These are phyloP conservation scores for Thelonectria blattea DNA, from an alignment of 2,329 filamentous ascomycete genomes.

Conservation along the genomic window DNA sequence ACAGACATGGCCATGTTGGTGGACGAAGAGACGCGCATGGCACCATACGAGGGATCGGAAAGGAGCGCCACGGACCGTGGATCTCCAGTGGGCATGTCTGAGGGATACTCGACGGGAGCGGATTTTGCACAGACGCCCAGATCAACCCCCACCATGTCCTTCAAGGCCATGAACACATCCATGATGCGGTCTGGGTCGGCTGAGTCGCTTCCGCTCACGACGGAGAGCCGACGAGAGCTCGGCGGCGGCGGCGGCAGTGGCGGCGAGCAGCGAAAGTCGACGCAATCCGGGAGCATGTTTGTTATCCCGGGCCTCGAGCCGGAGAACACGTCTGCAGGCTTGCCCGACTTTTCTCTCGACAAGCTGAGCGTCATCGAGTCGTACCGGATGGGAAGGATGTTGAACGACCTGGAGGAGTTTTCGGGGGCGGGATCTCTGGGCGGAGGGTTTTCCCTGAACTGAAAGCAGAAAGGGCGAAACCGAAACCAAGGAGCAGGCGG, in stretches of 20 bases:
- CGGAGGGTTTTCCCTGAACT: neutral
- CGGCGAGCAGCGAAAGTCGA: constrained; percentile 1
- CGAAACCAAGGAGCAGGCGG: neutral
- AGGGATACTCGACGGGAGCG: neutral
- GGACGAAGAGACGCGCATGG: constrained; percentile 14
- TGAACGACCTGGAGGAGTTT: constrained; percentile 37
- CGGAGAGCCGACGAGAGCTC: constrained; percentile 13
- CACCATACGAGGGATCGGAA: constrained; percentile 21
- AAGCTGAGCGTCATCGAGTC: constrained; percentile 21
- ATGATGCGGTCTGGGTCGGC: constrained; percentile 9
- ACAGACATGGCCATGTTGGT: constrained; percentile 9
- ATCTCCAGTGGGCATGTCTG: constrained; percentile 13
- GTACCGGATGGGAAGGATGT: constrained; percentile 28
- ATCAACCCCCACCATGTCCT: constrained; percentile 23
- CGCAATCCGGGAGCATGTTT: constrained; percentile 22
- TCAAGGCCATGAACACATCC: constrained; percentile 17
- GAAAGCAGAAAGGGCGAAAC: neutral
- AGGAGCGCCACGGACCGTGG: constrained; percentile 8
- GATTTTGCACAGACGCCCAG: constrained; percentile 10
- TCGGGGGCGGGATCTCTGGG: constrained; percentile 30
- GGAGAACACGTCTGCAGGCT: neutral
- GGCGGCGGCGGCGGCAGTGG: neutral
- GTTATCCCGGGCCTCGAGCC: constrained; percentile 20
- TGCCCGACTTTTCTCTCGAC: constrained; percentile 9
- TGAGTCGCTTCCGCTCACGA: constrained; percentile 4